Evolutionary conservation across 108 stramenopile genomes (phyloP).

Genomic region (Craspedostauros australis): DNA sequence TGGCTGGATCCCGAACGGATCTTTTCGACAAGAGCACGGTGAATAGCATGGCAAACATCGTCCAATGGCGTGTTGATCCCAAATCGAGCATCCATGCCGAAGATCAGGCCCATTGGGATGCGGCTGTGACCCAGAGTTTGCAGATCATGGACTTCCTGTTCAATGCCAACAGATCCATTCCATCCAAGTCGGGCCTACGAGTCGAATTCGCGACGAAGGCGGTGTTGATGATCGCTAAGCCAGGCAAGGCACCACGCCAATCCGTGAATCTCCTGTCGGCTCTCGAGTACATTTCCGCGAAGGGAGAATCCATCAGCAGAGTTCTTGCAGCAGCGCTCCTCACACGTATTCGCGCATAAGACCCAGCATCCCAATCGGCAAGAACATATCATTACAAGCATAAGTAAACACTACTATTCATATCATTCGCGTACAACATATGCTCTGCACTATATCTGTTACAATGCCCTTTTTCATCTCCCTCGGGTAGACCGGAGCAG

Average conservation of each 20-base stretch:
- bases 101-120: slow-evolving; percentile 46
- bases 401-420: too few species aligned
- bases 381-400: too few species aligned
- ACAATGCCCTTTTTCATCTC: too few species aligned
- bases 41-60: slow-evolving; percentile 21
- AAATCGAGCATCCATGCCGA: slow-evolving; percentile 25
- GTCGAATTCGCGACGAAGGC: slow-evolving; percentile 8
- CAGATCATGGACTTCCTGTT: slow-evolving; percentile 8
- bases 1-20: slow-evolving; percentile 17
- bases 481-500: too few species aligned
- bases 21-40: slow-evolving; percentile 15
- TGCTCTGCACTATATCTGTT: too few species aligned
- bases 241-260: slow-evolving; percentile 54
- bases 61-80: slow-evolving; percentile 45
- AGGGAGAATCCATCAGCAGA: too few species aligned
- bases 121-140: slow-evolving; percentile 47
- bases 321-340: too few species aligned
- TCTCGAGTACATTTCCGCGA: slow-evolving; percentile 6
- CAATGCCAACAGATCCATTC: background rate
- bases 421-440: too few species aligned
- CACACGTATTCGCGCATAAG: too few species aligned
- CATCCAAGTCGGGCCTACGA: slow-evolving; percentile 4
- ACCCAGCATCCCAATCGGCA: too few species aligned
- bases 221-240: slow-evolving; percentile 46
- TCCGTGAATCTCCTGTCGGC: slow-evolving; percentile 32